phyloP scores from a whole-genome alignment of 129 eudicot genomes.

The Scalesia atractyloides region DNA sequence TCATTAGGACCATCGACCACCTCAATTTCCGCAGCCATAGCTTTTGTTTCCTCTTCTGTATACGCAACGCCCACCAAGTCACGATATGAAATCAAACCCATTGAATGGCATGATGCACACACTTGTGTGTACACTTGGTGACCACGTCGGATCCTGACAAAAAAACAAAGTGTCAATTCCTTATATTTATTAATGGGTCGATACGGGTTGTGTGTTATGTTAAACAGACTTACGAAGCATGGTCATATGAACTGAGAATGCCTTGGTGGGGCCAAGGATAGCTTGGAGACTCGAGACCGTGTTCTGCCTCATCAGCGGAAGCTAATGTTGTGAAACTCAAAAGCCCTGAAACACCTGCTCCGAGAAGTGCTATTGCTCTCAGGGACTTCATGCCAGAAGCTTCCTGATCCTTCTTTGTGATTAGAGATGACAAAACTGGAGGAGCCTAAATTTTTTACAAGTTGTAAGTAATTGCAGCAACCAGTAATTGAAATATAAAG shows the following conservation, averaged over 20 bases:
- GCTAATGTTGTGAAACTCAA: slow-evolving; percentile 70
- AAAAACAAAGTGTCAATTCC: slow-evolving; percentile 15
- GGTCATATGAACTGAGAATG: slow-evolving; percentile 91
- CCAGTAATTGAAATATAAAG: background rate
- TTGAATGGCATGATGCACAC: slow-evolving; percentile 94
- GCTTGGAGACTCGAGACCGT: slow-evolving; percentile 75
- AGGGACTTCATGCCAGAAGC: slow-evolving; percentile 47
- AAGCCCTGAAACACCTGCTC: slow-evolving; percentile 87
- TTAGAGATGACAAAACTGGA: slow-evolving; percentile 66
- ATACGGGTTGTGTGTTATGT: background rate
- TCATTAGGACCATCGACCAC: slow-evolving; percentile 93
- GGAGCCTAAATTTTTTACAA: slow-evolving; percentile 49
- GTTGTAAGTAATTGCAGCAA: slow-evolving; percentile 13
- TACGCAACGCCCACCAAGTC: slow-evolving; percentile 94
- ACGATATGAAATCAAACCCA: slow-evolving; percentile 83
- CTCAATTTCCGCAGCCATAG: slow-evolving; percentile 96
- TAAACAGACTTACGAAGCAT: slow-evolving; percentile 67
- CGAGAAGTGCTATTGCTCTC: slow-evolving; percentile 75
- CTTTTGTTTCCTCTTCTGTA: slow-evolving; percentile 91
- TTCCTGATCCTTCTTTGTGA: slow-evolving; percentile 67
- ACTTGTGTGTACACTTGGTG: slow-evolving; percentile 92
- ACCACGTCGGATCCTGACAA: slow-evolving; percentile 78
- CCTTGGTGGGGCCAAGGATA: slow-evolving; percentile 97
- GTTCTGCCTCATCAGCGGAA: slow-evolving; percentile 90
- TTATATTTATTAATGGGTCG: background rate